These are phyloP conservation scores for Wickerhamiella cacticola DNA, from an alignment of 805 yeast species.

Conservation along the genomic window DNA sequence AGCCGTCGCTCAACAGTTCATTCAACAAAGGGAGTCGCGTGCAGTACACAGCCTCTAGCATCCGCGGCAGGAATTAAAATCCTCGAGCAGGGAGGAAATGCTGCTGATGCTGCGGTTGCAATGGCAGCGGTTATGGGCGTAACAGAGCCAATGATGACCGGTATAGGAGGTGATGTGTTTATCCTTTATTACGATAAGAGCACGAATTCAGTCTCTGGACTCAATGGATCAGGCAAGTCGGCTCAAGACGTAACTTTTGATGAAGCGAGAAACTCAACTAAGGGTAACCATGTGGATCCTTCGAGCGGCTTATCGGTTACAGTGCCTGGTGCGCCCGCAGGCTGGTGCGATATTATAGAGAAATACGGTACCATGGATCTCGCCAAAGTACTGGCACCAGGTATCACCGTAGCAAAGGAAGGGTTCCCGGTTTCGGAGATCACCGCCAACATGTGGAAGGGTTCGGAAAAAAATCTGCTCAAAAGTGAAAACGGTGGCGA, in stretches of 20 bases:
- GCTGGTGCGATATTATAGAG: conserved; percentile 60
- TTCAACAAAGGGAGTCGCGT: conserved; percentile 59
- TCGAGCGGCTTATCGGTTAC: conserved; percentile 49
- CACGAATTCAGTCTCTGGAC: conserved; percentile 44
- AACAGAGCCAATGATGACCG: conserved; percentile 33
- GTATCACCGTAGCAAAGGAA: conserved; percentile 50
- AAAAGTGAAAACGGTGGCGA: conserved; percentile 28
- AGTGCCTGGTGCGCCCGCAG: conserved; percentile 73
- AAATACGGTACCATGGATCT: conserved; percentile 60
- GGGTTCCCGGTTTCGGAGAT: conserved; percentile 57
- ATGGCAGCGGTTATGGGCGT: conserved; percentile 32
- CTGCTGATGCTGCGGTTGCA: conserved; percentile 35
- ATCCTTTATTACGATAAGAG: conserved; percentile 43
- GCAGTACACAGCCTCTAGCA: conserved; percentile 68
- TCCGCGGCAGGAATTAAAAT: conserved; percentile 58
- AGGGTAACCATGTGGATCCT: conserved; percentile 39
- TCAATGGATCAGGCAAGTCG: conserved; percentile 68
- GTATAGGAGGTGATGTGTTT: conserved; percentile 39
- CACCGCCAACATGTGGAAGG: conserved; percentile 41
- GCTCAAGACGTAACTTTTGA: conserved; percentile 42
- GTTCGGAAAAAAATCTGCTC: conserved; percentile 32
- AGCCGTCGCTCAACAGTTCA: conserved; percentile 67
- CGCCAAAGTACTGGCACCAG: conserved; percentile 36
- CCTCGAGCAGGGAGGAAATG: conserved; percentile 59
- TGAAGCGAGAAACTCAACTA: conserved; percentile 32